Evolutionary conservation across 495 filamentous ascomycete genomes (phyloP), one percentile per base, ranked within the genome.

Genomic region (Sabuloglossum arenarium): DNA sequence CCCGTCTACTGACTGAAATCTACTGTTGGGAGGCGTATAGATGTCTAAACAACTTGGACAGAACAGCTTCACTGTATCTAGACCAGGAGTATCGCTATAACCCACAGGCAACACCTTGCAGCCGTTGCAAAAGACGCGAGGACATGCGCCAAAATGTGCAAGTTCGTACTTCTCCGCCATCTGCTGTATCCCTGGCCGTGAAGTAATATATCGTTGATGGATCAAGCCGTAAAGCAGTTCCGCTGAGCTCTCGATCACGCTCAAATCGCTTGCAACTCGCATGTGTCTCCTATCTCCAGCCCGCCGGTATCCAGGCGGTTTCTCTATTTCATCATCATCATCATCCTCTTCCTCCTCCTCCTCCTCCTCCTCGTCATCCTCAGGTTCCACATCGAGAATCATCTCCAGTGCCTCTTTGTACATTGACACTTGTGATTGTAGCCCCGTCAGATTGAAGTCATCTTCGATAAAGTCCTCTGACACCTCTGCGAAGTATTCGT

Each of bases 141-240:
- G 91, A 65, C 91, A 98, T 54, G 81, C 79, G 31, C 91, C 91
- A 60, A 98, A 98, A 69, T 98, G 90, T 59, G 86, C 81, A 47
- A 94, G 73, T 63, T 95, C 89, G 73, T 97, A 97, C 66, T 98
- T 98, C 66, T 98, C 93, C 29, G 88, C 86, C 91, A 98, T 98
- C 66, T 95, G 88, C 65, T 95, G 90, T 55, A 98, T 97, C 21
- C 91, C 91, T 6, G 87, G 87, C 32, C 91, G 76, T n/a, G 88
- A 95, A 57, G 88, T 96, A 71, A 98, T 97, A 68, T 93, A 98
- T 27, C 91, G 86, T 70, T 97, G 91, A 69, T 98, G 91, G 64
- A 98, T 98, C 24, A 98, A 77, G 6, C 91, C 91, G 70, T 97
- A 98, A 12, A 98, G 83, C 64, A 98, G 80, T 73, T 98, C 93